Evolutionary conservation across 2,329 filamentous ascomycete species (phyloP).

Genomic region (Sarocladium brachiariae): DNA sequence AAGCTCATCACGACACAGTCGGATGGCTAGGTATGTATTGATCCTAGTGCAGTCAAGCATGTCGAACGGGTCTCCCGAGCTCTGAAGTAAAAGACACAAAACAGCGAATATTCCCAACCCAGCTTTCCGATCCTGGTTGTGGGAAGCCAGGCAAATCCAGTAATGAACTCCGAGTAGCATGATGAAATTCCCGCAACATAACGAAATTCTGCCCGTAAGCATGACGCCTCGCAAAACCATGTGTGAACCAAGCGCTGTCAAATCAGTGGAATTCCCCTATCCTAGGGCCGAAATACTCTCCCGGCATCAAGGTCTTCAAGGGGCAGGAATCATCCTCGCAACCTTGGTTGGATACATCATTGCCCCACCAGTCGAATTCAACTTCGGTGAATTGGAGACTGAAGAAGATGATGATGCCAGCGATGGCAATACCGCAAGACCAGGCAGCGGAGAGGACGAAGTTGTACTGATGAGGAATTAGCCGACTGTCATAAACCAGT

Average conservation of each 20-base stretch:
- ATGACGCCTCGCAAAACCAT: constrained; percentile 1
- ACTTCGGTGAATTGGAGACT: constrained; percentile 37
- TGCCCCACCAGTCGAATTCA: constrained; percentile 43
- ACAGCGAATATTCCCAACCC: neutral
- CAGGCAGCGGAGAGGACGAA: constrained; percentile 46
- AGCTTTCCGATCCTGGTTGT: neutral
- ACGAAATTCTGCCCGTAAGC: neutral
- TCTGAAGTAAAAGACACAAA: neutral
- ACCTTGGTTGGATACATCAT: constrained; percentile 31
- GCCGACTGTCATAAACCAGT: too few relatives aligned
- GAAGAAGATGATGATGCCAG: constrained; percentile 48
- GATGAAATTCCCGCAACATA: neutral
- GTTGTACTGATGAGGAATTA: too few relatives aligned
- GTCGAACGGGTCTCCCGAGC: neutral
- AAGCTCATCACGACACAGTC: too few relatives aligned
- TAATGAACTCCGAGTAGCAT: neutral
- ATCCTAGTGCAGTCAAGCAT: too few relatives aligned
- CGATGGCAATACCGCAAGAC: constrained; percentile 42
- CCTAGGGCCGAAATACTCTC: constrained; percentile 33
- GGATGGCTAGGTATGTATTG: too few relatives aligned
- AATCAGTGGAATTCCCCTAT: constrained; percentile 27
- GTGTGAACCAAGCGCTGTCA: neutral
- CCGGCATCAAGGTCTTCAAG: constrained; percentile 24
- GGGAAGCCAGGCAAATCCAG: neutral
- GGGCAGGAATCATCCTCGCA: constrained; percentile 36